Conservation (phyloP, 2,329 filamentous ascomycete genomes). For the Penicillium sp. region DNA sequence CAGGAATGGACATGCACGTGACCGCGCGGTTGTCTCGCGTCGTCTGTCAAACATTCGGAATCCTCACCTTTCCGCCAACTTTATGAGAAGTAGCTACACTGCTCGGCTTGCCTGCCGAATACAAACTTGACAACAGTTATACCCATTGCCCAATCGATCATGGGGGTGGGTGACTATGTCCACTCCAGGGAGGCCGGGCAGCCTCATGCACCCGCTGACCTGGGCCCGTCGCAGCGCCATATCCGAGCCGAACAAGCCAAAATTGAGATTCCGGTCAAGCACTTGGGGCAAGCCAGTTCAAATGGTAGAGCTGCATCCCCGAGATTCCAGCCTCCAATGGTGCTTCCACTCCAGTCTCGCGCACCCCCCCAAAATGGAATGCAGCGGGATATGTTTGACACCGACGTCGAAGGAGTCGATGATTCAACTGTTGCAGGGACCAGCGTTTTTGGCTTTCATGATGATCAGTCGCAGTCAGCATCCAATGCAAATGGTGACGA, state of each 20-base stretch:
- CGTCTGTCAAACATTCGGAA: conserved; percentile 4
- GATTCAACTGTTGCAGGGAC: conserved; percentile 43
- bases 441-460: conserved; percentile 39
- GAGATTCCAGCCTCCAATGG: conserved; percentile 17
- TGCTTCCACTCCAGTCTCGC: conserved; percentile 17
- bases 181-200: conserved; percentile 38
- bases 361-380: conserved; percentile 12
- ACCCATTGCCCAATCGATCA: conserved; percentile 15
- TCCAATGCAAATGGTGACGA: conserved; percentile 21
- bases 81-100: conserved; percentile 5
- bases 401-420: conserved; percentile 44
- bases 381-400: conserved; percentile 41
- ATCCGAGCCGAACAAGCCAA: conserved; percentile 36
- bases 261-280: conserved; percentile 33
- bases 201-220: conserved; percentile 24
- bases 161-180: conserved; percentile 45
- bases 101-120: neutral
- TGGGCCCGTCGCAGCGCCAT: conserved; percentile 30
- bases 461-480: conserved; percentile 25
- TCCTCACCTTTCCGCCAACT: conserved; percentile 5
- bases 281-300: conserved; percentile 20
- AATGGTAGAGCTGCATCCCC: conserved; percentile 18
- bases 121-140: neutral
- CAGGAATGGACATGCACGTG: conserved; percentile 25
- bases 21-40: conserved; percentile 31